A percentile compares a stretch with the other conserved stretches of the same genome.
Conservation (phyloP, 2,329 filamentous ascomycete genomes). For the Microascus cirrosus region DNA sequence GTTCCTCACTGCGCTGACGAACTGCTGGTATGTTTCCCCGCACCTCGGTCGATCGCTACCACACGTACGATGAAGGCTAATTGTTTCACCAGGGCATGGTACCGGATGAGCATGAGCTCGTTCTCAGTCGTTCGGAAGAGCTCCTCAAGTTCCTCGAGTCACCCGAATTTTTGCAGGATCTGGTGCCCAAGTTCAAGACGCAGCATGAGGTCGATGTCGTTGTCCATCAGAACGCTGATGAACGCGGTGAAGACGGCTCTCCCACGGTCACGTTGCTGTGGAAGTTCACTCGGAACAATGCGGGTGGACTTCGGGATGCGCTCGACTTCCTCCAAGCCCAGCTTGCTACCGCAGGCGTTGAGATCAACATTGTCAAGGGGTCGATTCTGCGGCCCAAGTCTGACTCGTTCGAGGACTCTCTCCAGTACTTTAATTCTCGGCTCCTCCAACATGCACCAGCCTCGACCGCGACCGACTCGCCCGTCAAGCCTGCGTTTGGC, state of each 20-base stretch:
- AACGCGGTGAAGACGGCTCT: constrained; percentile 43
- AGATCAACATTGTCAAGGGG: constrained; percentile 77
- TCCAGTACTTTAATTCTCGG: constrained; percentile 96
- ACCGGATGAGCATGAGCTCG: constrained; percentile 85
- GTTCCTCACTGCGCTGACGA: constrained; percentile 94
- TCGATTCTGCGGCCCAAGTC: constrained; percentile 97
- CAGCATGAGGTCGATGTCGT: constrained; percentile 88
- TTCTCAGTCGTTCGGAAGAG: constrained; percentile 65
- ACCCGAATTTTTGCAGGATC: constrained; percentile 66
- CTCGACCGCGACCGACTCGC: constrained; percentile 72
- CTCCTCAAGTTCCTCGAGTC: constrained; percentile 76
- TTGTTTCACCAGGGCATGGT: constrained; percentile 67
- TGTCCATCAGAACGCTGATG: constrained; percentile 53
- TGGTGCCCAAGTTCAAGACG: constrained; percentile 72
- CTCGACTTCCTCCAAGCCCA: constrained; percentile 87
- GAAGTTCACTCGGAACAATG: constrained; percentile 92
- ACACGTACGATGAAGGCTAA: not conserved
- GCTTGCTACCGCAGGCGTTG: constrained; percentile 80
- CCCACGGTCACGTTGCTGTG: constrained; percentile 56
- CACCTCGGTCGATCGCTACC: constrained; percentile 12
- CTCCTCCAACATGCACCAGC: constrained; percentile 85
- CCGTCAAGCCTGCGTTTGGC: constrained; percentile 73
- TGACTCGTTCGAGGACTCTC: constrained; percentile 93
- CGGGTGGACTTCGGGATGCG: constrained; percentile 86
- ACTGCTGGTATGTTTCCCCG: constrained; percentile 55